Evolutionary conservation across 768 basidiomycete species (phyloP).

Genomic region (Lactarius sanguifluus): DNA sequence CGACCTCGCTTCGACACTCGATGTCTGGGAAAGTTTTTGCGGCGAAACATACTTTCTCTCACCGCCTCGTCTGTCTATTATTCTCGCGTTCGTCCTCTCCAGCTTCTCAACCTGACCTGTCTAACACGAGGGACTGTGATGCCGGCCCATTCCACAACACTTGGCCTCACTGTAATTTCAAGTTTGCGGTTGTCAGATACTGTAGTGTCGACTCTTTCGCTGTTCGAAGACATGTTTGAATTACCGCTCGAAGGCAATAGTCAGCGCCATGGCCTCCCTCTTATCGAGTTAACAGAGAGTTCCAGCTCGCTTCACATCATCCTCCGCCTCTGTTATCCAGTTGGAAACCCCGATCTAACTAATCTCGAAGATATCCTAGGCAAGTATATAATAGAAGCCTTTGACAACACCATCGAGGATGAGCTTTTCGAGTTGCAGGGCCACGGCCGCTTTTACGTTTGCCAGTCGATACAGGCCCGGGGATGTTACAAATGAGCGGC

Average conservation of each 20-base stretch:
- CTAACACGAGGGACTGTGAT: background rate
- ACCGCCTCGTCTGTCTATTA: background rate
- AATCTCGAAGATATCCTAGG: too few relatives aligned
- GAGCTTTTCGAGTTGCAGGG: slow-evolving; percentile 15
- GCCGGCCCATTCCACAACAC: slow-evolving; percentile 20
- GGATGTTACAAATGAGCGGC: slow-evolving; percentile 23
- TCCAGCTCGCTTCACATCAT: slow-evolving; percentile 15
- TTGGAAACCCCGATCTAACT: slow-evolving; percentile 12
- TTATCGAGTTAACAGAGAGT: slow-evolving; percentile 14
- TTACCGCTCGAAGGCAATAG: slow-evolving; percentile 6
- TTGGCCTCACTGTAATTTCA: slow-evolving; percentile 10
- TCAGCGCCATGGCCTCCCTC: slow-evolving; percentile 5
- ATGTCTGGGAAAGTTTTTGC: background rate
- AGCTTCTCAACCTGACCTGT: background rate
- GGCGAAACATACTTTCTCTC: background rate
- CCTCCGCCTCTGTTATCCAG: slow-evolving; percentile 20
- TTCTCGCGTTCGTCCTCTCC: slow-evolving; percentile 1
- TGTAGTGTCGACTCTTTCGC: slow-evolving; percentile 10
- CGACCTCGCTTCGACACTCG: background rate
- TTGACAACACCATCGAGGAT: slow-evolving; percentile 19
- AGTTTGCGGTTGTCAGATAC: slow-evolving; percentile 24
- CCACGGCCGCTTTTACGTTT: slow-evolving; percentile 16
- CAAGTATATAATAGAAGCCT: slow-evolving; percentile 24
- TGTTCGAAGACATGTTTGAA: slow-evolving; percentile 24
- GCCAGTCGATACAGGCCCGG: slow-evolving; percentile 24